Evolutionary conservation across 768 basidiomycete genomes (phyloP).

Genomic region (Ramaria rubella): DNA sequence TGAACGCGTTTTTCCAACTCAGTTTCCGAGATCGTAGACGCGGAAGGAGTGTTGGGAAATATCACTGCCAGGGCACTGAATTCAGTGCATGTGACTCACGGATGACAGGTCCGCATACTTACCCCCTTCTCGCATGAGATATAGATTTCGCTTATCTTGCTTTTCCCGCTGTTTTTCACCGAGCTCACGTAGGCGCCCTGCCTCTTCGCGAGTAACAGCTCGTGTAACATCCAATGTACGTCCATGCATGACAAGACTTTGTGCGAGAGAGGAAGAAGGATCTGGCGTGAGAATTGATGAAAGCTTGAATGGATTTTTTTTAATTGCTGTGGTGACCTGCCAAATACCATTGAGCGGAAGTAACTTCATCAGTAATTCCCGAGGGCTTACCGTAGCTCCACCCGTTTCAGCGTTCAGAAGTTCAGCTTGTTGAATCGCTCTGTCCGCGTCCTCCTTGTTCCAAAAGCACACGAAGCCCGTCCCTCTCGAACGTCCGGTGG

Average conservation of each 20-base stretch:
- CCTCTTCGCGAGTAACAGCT: slow-evolving; percentile 87
- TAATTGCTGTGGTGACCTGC: slow-evolving; percentile 16
- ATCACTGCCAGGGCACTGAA: slow-evolving; percentile 52
- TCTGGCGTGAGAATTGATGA: slow-evolving; percentile 92
- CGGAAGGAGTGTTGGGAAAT: slow-evolving; percentile 78
- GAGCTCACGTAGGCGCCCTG: slow-evolving; percentile 81
- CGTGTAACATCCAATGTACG: slow-evolving; percentile 85
- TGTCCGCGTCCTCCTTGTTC: slow-evolving; percentile 86
- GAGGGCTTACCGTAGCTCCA: background rate
- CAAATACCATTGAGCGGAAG: background rate
- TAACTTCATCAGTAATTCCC: background rate
- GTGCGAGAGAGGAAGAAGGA: slow-evolving; percentile 78
- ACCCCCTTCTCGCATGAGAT: slow-evolving; percentile 96
- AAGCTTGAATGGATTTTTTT: slow-evolving; percentile 80
- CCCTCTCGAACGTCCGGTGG: slow-evolving; percentile 81
- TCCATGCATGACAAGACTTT: slow-evolving; percentile 83
- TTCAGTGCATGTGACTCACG: background rate
- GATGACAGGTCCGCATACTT: slow-evolving; percentile 25
- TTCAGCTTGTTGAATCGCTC: slow-evolving; percentile 75
- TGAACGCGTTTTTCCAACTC: slow-evolving; percentile 82
- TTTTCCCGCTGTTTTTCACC: slow-evolving; percentile 81
- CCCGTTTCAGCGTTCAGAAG: slow-evolving; percentile 59
- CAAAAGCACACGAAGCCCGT: slow-evolving; percentile 98
- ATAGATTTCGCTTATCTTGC: slow-evolving; percentile 92
- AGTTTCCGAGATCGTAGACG: slow-evolving; percentile 56